Percentiles rank a stretch among this genome's conserved stretches.
Evolutionary conservation across 192 early-diverging fungal genomes (phyloP).

Genomic region (Hyaloraphidium curvatum): DNA sequence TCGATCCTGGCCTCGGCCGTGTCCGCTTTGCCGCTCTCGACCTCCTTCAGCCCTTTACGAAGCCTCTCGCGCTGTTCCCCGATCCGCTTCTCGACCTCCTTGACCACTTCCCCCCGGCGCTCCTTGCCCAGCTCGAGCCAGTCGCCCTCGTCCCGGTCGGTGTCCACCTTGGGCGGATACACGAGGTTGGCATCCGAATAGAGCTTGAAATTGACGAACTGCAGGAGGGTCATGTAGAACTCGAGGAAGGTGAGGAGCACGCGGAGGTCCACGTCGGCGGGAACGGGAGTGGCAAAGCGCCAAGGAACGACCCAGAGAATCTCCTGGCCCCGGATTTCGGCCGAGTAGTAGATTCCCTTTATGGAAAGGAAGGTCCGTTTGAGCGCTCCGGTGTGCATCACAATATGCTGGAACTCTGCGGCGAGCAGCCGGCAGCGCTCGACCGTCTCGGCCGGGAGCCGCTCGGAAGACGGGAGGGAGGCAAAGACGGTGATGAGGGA

Average conservation of each 20-base stretch:
- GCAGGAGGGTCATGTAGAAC: slow-evolving; percentile 77
- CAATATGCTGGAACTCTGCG: slow-evolving; percentile 88
- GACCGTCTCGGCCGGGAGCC: slow-evolving; percentile 34
- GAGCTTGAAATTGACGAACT: slow-evolving; percentile 89
- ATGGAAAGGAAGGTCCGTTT: slow-evolving; percentile 87
- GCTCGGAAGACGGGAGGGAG: slow-evolving; percentile 55
- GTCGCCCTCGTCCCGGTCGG: slow-evolving; percentile 30
- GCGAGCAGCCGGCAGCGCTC: slow-evolving; percentile 62
- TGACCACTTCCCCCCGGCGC: neutral
- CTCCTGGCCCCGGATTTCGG: slow-evolving; percentile 83
- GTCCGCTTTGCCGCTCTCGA: too few species aligned
- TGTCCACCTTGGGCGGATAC: slow-evolving; percentile 77
- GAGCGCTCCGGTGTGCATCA: slow-evolving; percentile 55
- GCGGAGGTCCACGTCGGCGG: slow-evolving; percentile 85
- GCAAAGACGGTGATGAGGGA: slow-evolving; percentile 91
- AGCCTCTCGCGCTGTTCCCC: too few species aligned
- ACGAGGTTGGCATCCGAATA: slow-evolving; percentile 69
- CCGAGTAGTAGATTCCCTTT: slow-evolving; percentile 99
- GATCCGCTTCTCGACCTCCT: neutral
- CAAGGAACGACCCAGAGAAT: slow-evolving; percentile 93
- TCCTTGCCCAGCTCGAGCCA: too few species aligned
- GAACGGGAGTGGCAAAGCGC: slow-evolving; percentile 55
- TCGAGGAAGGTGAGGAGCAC: slow-evolving; percentile 95
- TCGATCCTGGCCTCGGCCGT: neutral
- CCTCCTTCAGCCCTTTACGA: too few species aligned